Base-by-base conservation (phyloP, 2,329 filamentous ascomycete genomes). In the Bipolaris victoriae region DNA sequence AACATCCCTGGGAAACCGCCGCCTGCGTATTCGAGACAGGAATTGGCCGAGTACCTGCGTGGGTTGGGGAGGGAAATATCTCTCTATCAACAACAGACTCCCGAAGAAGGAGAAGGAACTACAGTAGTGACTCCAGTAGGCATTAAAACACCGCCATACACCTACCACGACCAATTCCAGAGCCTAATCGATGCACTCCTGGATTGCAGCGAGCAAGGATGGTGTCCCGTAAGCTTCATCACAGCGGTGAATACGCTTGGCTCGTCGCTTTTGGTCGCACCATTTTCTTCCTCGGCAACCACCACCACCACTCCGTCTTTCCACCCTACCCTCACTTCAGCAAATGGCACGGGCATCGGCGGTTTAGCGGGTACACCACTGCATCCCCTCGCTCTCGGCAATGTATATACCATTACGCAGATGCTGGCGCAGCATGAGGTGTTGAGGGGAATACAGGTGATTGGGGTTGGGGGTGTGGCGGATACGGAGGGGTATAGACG, bases 61-160 rank as follows among this genome's bases (percentile, higher is more conserved):
- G 76, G 77, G 0, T 75, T 90, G 0, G 75, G 78, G 0, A 39
- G 61, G 0, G 60, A 71, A 3, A 76, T 80, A 56, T 11, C 10
- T 1, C 7, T 31, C 3, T 3, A 20, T 18, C 18, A 22, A 16
- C 18, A 5, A 41, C 9, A 44, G 16, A 58, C 62, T 7, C 60
- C 58, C 5, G 5, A 29, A 15, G 15, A 33, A 29, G 9, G 26
- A 29, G 9, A 10, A 31, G 29, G 3, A 3, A 13, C 11, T 31
- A 5, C 5, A 5, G 10, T 15, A 3, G 47, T 52, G 0, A 75
- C 86, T 0, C 77, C 79, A 0, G 77, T 86, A 41, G 90, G 90
- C 0, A 80, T 93, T 62, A 94, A 94, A 70, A 88, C 86, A 1
- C 90, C 90, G 5, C 90, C 90, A 0, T 93, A 91, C 66, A 93